Base-by-base conservation (phyloP, 2,329 filamentous ascomycete species). In the Colletotrichum zoysiae region DNA sequence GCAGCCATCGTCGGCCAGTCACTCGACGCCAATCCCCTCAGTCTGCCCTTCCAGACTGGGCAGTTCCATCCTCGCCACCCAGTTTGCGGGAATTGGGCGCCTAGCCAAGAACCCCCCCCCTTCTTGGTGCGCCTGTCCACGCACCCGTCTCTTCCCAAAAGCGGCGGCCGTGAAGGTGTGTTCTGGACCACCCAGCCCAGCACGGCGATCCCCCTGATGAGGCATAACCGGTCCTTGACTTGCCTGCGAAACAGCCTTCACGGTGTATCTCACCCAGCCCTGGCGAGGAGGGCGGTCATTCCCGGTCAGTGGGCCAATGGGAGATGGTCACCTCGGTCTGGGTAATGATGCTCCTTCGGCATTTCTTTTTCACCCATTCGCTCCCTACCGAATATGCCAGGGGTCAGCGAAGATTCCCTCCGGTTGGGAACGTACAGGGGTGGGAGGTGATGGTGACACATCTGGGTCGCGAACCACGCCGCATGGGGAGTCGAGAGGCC, bases 381-480 rank as follows among this genome's bases (percentile, higher is more conserved):
- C 40, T 58, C 20, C 23, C 63, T 67, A 26, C 48, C 62, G 48
- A 61, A 67, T 61, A 56, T 67, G 67, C 55, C 67, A 67, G 67
- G 56, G 57, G 51, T 33, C 53, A 23, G 56, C 18, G 26, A 61
- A 5, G 23, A 26, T 33, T 30, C 42, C 64, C 40, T 48, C 56
- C 33, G 33, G 56, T n/a, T 51, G 67, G 63, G 56, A 70, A 35
- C 23, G 42, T 23, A 61, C 38, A 44, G 23, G 51, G n/a, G 35
- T 14, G 46, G 14, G 35, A 9, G 42, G 42, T 3, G 42, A 2
- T 18, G 18, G 44, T 46, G 42, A 14, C 42, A 44, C 16, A 16
- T 23, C 50, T 40, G 48, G 30, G 53, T 38, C 38, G 30, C 53
- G 30, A 38, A 38, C 9, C 53, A 56, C 60, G 23, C 40, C 23